These are phyloP conservation scores for Corinectria fuckeliana DNA, from an alignment of 2,329 filamentous ascomycete species.

Conservation along the genomic window DNA sequence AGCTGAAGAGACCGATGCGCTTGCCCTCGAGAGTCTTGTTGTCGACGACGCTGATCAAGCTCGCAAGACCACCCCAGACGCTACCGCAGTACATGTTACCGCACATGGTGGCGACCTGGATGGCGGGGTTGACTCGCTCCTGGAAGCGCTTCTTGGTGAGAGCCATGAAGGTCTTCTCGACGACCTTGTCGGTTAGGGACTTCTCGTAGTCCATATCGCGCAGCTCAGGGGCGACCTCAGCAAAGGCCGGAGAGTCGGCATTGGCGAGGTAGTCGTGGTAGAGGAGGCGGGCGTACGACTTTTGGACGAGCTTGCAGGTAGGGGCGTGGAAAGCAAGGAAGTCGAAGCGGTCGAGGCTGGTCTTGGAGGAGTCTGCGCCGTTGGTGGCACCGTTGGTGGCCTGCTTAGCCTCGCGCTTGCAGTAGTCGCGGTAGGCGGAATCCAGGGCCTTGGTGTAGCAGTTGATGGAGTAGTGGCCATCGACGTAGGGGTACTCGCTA, in stretches of 20 bases:
- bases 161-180: conserved; percentile 87
- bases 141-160: conserved; percentile 85
- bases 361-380: conserved; percentile 58
- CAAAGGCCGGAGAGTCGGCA: conserved; percentile 70
- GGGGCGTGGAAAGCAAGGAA: conserved; percentile 84
- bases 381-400: conserved; percentile 60
- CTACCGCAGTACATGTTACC: conserved; percentile 74
- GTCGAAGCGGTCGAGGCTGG: conserved; percentile 79
- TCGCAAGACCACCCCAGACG: conserved; percentile 78
- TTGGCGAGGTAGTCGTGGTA: conserved; percentile 86
- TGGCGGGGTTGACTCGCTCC: conserved; percentile 75
- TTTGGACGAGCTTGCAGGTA: conserved; percentile 86
- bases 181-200: conserved; percentile 79
- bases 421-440: conserved; percentile 81
- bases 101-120: conserved; percentile 79
- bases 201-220: conserved; percentile 80
- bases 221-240: conserved; percentile 77
- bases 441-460: conserved; percentile 86
- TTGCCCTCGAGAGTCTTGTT: conserved; percentile 71
- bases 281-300: conserved; percentile 82
- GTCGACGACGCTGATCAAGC: conserved; percentile 69
- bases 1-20: conserved; percentile 79
- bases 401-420: conserved; percentile 70
- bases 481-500: conserved; percentile 86
- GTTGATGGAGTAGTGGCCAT: conserved; percentile 81